A percentile compares a stretch with the other conserved stretches of the same genome.
phyloP scores from a whole-genome alignment of 352 stramenopile species.

The Pythium myriotylum region DNA sequence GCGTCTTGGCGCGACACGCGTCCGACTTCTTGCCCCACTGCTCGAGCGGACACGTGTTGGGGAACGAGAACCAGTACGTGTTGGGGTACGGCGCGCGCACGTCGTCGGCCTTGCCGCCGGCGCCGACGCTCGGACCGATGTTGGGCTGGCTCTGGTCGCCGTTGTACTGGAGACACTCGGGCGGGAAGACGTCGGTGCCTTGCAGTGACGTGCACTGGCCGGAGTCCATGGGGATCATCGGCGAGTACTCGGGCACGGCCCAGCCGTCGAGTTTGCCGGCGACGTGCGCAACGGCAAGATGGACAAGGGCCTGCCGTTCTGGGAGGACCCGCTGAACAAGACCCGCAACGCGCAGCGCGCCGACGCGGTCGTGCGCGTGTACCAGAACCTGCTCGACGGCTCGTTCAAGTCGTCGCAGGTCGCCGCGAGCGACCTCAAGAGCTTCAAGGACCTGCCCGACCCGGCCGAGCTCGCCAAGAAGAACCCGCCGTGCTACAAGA shows the following conservation, averaged over 20 bases:
- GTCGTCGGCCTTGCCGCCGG: conserved; percentile 49
- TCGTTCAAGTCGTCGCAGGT: conserved; percentile 50
- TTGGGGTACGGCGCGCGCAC: conserved; percentile 65
- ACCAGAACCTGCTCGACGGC: conserved; percentile 38
- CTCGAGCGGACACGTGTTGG: conserved; percentile 68
- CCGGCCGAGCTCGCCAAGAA: conserved; percentile 40
- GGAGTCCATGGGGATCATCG: conserved; percentile 30
- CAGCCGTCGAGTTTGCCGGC: conserved; percentile 56
- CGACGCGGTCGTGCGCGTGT: conserved; percentile 46
- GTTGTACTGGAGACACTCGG: too few relatives aligned
- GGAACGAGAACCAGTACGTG: conserved; percentile 81
- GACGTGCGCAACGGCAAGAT: conserved; percentile 41
- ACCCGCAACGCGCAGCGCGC: conserved; percentile 55
- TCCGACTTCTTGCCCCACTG: conserved; percentile 40
- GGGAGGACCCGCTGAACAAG: conserved; percentile 58
- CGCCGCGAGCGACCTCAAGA: conserved; percentile 28
- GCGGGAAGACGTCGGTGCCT: too few relatives aligned
- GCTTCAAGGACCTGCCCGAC: conserved; percentile 57
- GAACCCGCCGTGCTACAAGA: conserved; percentile 79
- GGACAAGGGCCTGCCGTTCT: conserved; percentile 57
- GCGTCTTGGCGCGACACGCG: conserved; percentile 21
- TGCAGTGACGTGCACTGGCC: conserved; percentile 1
- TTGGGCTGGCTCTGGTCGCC: too few relatives aligned
- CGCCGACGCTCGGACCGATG: conserved; percentile 35
- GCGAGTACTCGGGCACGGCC: conserved; percentile 36